A percentile compares a stretch with the other conserved stretches of the same genome.
These are phyloP conservation scores for Hymenoscyphus fructigenus DNA, from an alignment of 2,329 filamentous ascomycete species.

Conservation along the genomic window DNA sequence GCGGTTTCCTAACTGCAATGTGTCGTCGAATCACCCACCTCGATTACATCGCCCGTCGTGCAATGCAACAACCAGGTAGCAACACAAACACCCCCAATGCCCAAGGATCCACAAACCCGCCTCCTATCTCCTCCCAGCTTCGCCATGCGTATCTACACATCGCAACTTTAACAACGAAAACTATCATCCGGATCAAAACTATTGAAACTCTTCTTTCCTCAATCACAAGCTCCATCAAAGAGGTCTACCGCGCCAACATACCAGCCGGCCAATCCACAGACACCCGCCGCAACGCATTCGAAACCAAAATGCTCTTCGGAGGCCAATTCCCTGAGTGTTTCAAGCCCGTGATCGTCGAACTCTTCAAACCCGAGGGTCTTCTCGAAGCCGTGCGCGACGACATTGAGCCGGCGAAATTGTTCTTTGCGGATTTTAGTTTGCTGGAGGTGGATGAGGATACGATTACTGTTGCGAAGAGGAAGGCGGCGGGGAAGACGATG, in stretches of 20 bases:
- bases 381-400: conserved; percentile 31
- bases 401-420: conserved; percentile 36
- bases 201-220: conserved; percentile 34
- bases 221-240: conserved; percentile 30
- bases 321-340: conserved; percentile 35
- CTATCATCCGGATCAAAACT: conserved; percentile 33
- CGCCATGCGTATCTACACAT: conserved; percentile 35
- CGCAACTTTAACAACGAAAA: conserved; percentile 30
- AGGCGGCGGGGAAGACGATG: conserved; percentile 28
- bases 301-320: conserved; percentile 36
- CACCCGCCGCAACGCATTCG: conserved; percentile 31
- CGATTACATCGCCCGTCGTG: conserved; percentile 41
- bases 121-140: conserved; percentile 26
- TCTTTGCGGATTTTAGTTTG: conserved; percentile 37
- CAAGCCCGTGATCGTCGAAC: conserved; percentile 34
- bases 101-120: neutral
- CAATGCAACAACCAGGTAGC: conserved; percentile 24
- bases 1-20: conserved; percentile 68
- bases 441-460: conserved; percentile 36
- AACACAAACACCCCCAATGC: conserved; percentile 13
- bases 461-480: conserved; percentile 22
- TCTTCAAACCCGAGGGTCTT: conserved; percentile 30
- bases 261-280: conserved; percentile 24
- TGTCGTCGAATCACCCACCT: conserved; percentile 64
- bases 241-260: conserved; percentile 27